phyloP scores from a whole-genome alignment of 2,329 filamentous ascomycete species.

The Leptographium procerum region DNA sequence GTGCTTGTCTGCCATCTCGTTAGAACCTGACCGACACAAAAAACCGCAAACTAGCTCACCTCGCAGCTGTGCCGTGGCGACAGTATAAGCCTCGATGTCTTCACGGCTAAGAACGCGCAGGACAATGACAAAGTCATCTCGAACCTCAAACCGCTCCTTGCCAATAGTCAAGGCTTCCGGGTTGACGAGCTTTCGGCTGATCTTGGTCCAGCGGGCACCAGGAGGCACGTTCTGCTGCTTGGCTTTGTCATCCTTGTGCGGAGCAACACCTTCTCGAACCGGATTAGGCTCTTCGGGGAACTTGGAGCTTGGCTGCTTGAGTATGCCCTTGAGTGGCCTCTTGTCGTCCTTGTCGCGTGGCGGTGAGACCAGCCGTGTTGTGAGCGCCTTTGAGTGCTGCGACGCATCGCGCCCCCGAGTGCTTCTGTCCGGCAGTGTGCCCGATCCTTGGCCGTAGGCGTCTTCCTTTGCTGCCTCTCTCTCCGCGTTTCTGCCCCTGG shows the following conservation, averaged over 20 bases:
- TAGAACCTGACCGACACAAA: too few species aligned
- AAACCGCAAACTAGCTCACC: constrained; percentile 49
- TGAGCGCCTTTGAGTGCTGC: constrained; percentile 1
- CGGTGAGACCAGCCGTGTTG: constrained; percentile 62
- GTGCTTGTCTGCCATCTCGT: constrained; percentile 19
- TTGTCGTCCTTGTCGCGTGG: constrained; percentile 35
- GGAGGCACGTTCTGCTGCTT: constrained; percentile 57
- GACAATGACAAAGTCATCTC: constrained; percentile 90
- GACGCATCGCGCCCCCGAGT: constrained; percentile 5
- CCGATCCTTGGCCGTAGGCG: too few species aligned
- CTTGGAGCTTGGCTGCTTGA: constrained; percentile 68
- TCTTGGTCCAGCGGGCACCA: constrained; percentile 86
- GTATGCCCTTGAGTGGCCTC: constrained; percentile 69
- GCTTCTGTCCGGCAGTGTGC: not conserved
- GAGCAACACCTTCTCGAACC: constrained; percentile 79
- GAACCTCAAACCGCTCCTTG: constrained; percentile 85
- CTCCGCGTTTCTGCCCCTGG: not conserved
- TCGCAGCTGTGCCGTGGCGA: constrained; percentile 70
- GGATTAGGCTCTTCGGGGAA: constrained; percentile 83
- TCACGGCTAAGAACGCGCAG: constrained; percentile 76
- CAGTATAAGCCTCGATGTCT: constrained; percentile 80
- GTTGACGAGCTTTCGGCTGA: constrained; percentile 78
- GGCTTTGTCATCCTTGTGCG: constrained; percentile 75
- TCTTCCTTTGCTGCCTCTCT: not conserved
- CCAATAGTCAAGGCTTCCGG: constrained; percentile 74